Conservation (phyloP, 345 rosid species). For the Pistacia atlantica region DNA sequence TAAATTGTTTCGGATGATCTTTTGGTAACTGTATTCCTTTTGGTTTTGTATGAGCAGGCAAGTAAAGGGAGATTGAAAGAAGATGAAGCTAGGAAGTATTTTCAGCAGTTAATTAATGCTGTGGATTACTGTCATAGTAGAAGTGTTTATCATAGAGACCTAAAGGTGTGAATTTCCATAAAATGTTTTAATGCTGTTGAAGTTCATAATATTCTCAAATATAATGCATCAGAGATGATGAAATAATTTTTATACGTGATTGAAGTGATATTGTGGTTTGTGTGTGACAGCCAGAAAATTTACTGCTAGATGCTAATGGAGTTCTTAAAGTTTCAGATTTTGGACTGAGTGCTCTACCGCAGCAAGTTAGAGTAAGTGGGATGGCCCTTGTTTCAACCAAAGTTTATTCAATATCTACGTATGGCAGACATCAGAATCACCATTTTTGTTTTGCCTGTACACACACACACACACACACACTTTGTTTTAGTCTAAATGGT, state of each 20-base stretch:
- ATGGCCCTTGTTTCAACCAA: neutral
- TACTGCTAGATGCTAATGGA: conserved; percentile 88
- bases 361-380: conserved; percentile 91
- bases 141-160: conserved; percentile 93
- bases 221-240: conserved; percentile 1
- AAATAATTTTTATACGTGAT: conserved; percentile 11
- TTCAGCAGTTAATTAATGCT: conserved; percentile 96
- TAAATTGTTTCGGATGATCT: neutral
- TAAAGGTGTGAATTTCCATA: conserved; percentile 55
- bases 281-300: conserved; percentile 85
- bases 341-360: conserved; percentile 98
- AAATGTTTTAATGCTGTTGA: neutral
- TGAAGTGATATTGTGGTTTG: conserved; percentile 16
- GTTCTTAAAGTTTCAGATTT: conserved; percentile 91
- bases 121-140: conserved; percentile 98
- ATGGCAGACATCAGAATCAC: neutral
- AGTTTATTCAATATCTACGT: neutral
- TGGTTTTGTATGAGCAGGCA: conserved; percentile 46
- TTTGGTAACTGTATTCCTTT: neutral
- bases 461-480: neutral
- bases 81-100: conserved; percentile 92
- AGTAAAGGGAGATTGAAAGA: conserved; percentile 93
- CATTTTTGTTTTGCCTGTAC: neutral
- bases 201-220: neutral
- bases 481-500: neutral